Percentiles rank a stretch among this genome's conserved stretches.
phyloP scores from a whole-genome alignment of 352 stramenopile genomes.

The Phytophthora podocarpi region DNA sequence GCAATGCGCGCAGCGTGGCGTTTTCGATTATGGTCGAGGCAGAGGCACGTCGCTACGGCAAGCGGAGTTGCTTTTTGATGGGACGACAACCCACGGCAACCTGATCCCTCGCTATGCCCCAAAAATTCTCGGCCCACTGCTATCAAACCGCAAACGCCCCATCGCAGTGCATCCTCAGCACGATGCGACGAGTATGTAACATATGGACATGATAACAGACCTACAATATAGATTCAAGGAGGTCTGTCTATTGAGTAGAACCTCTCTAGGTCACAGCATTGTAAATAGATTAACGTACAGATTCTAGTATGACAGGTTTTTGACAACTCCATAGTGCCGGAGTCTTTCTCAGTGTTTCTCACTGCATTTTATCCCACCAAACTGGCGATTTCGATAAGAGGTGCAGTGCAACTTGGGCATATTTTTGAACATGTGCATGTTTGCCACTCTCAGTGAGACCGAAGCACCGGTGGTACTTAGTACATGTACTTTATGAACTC shows the following conservation, averaged over 20 bases:
- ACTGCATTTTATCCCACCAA: constrained; percentile 15
- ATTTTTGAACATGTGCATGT: background rate
- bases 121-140: constrained; percentile 15
- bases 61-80: constrained; percentile 18
- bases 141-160: constrained; percentile 23
- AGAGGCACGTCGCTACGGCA: constrained; percentile 19
- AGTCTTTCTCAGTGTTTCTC: constrained; percentile 9
- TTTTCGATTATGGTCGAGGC: constrained; percentile 34
- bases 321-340: constrained; percentile 1
- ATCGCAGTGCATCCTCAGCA: constrained; percentile 23
- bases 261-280: background rate
- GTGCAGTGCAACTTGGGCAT: background rate
- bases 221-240: background rate
- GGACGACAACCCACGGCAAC: constrained; percentile 14
- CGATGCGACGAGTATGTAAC: constrained; percentile 13
- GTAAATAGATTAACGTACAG: background rate
- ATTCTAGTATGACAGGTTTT: constrained; percentile 15
- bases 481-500: background rate
- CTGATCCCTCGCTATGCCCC: constrained; percentile 1
- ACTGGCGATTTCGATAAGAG: constrained; percentile 12
- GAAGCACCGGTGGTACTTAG: no score
- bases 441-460: no score
- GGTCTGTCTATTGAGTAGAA: background rate
- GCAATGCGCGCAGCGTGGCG: constrained; percentile 26
- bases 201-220: background rate